A percentile compares a stretch with the other conserved stretches of the same genome.
phyloP scores from a whole-genome alignment of 1,139 yeast genomes.

The Zygosaccharomyces pseudobailii region DNA sequence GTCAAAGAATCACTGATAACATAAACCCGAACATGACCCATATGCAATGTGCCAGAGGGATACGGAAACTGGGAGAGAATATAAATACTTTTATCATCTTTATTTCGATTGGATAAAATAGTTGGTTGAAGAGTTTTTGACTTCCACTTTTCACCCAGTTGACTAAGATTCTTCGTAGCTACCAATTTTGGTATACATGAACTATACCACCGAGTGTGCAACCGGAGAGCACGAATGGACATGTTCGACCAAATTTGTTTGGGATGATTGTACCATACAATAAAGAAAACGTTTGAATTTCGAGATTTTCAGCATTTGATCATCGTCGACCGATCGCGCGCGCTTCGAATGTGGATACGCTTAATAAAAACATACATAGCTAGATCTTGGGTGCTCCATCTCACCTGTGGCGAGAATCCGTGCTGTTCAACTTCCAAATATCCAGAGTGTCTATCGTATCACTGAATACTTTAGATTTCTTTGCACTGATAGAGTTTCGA shows the following conservation, averaged over 20 bases:
- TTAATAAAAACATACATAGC: too few relatives aligned
- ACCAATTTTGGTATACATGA: neutral
- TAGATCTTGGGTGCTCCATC: neutral
- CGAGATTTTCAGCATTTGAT: neutral
- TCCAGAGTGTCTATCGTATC: too few relatives aligned
- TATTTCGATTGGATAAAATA: slow-evolving; percentile 4
- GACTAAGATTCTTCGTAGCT: slow-evolving; percentile 11
- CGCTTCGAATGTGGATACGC: neutral
- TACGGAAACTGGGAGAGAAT: slow-evolving; percentile 90
- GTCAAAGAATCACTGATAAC: slow-evolving; percentile 84
- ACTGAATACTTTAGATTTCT: too few relatives aligned
- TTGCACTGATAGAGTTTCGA: neutral
- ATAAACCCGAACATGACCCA: slow-evolving; percentile 91
- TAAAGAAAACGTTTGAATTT: neutral
- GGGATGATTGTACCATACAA: neutral
- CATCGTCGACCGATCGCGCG: neutral
- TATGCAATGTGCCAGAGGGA: slow-evolving; percentile 87
- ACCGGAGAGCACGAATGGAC: neutral
- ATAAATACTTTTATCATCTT: slow-evolving; percentile 36
- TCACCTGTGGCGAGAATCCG: too few relatives aligned
- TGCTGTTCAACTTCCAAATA: too few relatives aligned
- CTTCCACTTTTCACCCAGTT: slow-evolving; percentile 30
- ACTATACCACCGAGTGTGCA: neutral
- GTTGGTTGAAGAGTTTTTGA: slow-evolving; percentile 21
- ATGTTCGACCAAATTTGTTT: neutral